Base-by-base conservation (phyloP, 306 rosid species). In the Citrullus amarus region DNA sequence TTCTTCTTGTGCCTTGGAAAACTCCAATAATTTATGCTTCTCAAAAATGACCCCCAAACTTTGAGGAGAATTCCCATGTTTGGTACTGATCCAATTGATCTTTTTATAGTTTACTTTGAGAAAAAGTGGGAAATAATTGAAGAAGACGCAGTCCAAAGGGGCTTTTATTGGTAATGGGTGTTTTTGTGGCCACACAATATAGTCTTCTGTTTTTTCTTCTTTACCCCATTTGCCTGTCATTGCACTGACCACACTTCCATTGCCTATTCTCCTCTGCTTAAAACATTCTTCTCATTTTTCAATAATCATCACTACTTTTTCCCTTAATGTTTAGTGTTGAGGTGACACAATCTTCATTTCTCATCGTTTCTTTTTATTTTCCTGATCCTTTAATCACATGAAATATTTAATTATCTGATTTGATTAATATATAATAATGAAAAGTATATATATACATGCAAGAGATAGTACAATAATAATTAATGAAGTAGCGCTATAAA, bases 221-320 rank as follows among this genome's bases (percentile, higher is more conserved):
- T 50, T 72, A 72, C 55, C 77, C 77, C 77, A 72, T 72, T 6
- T 72, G 77, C 44, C 59, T 50, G 77, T 72, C 77, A 25, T 51
- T 50, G 59, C 22, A 72, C 41, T 7, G 25, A 72, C 77, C 41
- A 22, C 77, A 72, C 77, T 72, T 43, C 36, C 56, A 20, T 32
- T 70, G 55, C 57, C 60, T 72, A 72, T 8, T 25, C 7, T 44
- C 76, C 76, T 70, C 38, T 70, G 12, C 76, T 70, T 8, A 65
- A 38, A 48, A 28, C 41, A 72, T 72, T 50, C 36, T 70, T 70
- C 76, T 44, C 56, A 44, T 70, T 69, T 68, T 69, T 43, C 81
- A 66, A 56, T 65, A 65, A 65, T 77, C 82, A 46, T 28, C 60
- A 8, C 72, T 82, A 80, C 30, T 70, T 80, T 76, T 81, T 80